phyloP scores from a whole-genome alignment of 345 rosid genomes.

The Dipteronia dyeriana region DNA sequence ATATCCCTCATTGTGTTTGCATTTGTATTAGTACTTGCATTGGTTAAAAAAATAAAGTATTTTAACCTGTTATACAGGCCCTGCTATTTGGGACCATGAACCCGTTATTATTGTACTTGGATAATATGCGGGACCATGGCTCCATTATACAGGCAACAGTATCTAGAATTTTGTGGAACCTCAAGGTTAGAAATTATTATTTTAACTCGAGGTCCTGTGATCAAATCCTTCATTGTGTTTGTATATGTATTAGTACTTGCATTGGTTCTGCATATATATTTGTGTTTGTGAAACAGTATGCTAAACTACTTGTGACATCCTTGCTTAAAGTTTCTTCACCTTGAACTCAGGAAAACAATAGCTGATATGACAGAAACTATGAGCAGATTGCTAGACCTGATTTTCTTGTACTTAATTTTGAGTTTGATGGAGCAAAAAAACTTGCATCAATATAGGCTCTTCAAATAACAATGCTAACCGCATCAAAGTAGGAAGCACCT shows the following conservation, averaged over 20 bases:
- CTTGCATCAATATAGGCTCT: background rate
- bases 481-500: background rate
- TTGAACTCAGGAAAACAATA: background rate
- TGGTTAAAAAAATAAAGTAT: too few species aligned
- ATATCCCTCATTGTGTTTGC: background rate
- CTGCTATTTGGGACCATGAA: too few species aligned
- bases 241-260: background rate
- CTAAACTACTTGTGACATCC: background rate
- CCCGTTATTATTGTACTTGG: too few species aligned
- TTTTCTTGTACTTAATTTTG: background rate
- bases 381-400: background rate
- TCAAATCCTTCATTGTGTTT: background rate
- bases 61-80: too few species aligned
- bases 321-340: background rate
- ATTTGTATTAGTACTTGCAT: too few species aligned
- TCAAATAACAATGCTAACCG: background rate
- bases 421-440: background rate
- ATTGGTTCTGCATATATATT: background rate
- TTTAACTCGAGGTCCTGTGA: background rate
- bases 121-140: background rate
- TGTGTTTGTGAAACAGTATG: background rate
- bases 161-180: background rate
- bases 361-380: background rate
- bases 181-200: background rate
- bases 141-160: background rate